Evolutionary conservation across 1,284 basidiomycete species (phyloP).

Genomic region (Ceratobasidium theobromae): DNA sequence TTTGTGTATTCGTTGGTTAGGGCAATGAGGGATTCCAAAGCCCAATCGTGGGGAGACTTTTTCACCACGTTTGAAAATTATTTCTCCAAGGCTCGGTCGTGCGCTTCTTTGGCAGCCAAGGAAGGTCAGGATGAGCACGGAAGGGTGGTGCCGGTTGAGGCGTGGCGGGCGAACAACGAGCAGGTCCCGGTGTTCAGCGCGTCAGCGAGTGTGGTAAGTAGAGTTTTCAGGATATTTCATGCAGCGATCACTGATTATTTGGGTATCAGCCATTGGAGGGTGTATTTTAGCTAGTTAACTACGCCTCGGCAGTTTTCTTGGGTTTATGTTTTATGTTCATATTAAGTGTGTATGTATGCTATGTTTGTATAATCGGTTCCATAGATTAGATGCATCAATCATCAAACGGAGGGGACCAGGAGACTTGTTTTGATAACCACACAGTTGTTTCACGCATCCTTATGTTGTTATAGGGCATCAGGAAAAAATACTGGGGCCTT

Average conservation of each 20-base stretch:
- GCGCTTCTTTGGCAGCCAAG: not conserved
- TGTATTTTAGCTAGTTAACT: not conserved
- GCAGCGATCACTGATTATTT: not conserved
- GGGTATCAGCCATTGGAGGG: not conserved
- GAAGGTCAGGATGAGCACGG: not conserved
- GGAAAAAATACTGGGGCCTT: too few relatives aligned
- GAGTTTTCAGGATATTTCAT: not conserved
- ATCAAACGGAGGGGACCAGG: not conserved
- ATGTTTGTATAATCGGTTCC: not conserved
- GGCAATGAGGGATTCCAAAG: not conserved
- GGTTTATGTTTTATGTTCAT: not conserved
- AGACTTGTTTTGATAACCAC: not conserved
- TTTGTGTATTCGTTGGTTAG: not conserved
- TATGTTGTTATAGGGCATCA: too few relatives aligned
- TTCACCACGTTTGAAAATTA: not conserved
- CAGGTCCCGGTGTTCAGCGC: not conserved
- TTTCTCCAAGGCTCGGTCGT: not conserved
- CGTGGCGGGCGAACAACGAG: not conserved
- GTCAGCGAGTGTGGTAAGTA: not conserved
- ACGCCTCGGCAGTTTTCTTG: not conserved
- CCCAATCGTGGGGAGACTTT: constrained; percentile 1
- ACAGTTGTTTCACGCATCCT: not conserved
- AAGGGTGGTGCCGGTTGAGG: not conserved
- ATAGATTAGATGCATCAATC: not conserved
- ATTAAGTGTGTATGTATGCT: not conserved